Base-by-base conservation (phyloP, 2,329 filamentous ascomycete genomes). In the Trichoderma sp. region DNA sequence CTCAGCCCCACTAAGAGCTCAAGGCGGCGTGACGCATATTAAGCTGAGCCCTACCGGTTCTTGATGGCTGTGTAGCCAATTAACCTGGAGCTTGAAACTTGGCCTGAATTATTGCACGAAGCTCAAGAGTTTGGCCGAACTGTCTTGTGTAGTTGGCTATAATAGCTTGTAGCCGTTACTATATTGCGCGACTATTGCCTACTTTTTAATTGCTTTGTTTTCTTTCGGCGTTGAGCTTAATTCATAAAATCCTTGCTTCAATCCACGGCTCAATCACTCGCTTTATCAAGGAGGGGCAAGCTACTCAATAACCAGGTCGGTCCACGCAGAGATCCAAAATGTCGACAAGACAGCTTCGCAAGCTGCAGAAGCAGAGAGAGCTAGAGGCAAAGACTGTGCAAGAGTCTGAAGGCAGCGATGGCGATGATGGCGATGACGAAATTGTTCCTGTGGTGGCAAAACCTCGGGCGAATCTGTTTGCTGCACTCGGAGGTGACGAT, bases 291-390 rank as follows among this genome's bases (percentile, higher is more conserved):
- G 33, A 24, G 49, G 33, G 21, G 33, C 21, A 24, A 10, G 4
- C 27, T 14, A 6, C 35, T n/a, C 24, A 52, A 14, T 43, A 52
- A 37, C 14, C 35, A 35, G 19, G 14, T 19, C 33, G 27, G 14
- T 27, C 31, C 14, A n/a, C 40, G 3, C 21, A 43, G 24, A 43
- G 14, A 40, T 49, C 19, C 21, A 35, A 64, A 53, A 87, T 87
- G 85, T 86, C 85, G 24, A 85, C 79, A 68, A 79, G 85, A 58
- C 85, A 87, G 72, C 75, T 87, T 55, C 83, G 84, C 57, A 86
- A 84, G 76, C 78, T 87, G 43, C 84, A 84, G 69, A 81, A 85
- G 76, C 83, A 85, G 76, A 80, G 81, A 59, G 83, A 86, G 74
- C 77, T 84, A 19, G 79, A 82, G 59, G 72, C 75, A 57, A 72